Evolutionary conservation across 768 basidiomycete genomes (phyloP).

Genomic region (Suillus clintonianus): DNA sequence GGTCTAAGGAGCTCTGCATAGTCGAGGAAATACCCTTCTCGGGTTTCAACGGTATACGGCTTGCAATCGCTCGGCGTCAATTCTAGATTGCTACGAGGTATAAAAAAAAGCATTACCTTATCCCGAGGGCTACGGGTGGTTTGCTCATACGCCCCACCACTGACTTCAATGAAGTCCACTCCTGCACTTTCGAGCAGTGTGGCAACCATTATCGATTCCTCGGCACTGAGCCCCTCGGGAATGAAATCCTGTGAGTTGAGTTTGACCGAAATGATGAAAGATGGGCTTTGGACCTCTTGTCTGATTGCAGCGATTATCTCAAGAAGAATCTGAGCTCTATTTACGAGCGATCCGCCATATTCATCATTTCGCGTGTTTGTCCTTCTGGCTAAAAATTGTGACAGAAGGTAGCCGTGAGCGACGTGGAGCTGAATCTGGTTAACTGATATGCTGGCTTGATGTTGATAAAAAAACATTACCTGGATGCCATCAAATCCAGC

Average conservation of each 20-base stretch:
- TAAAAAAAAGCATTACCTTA: slow-evolving; percentile 13
- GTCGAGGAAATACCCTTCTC: slow-evolving; percentile 33
- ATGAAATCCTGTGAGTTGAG: slow-evolving; percentile 32
- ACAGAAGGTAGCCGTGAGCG: slow-evolving; percentile 45
- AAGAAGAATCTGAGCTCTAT: slow-evolving; percentile 49
- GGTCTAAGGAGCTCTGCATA: slow-evolving; percentile 30
- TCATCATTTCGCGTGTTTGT: slow-evolving; percentile 53
- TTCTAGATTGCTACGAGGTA: background rate
- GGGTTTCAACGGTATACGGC: slow-evolving; percentile 7
- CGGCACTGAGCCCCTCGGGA: slow-evolving; percentile 29
- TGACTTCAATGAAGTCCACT: slow-evolving; percentile 44
- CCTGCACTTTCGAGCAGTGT: slow-evolving; percentile 33
- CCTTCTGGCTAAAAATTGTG: slow-evolving; percentile 48
- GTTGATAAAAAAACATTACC: slow-evolving; percentile 16
- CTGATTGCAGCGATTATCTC: slow-evolving; percentile 48
- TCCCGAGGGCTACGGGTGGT: slow-evolving; percentile 2
- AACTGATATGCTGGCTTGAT: background rate
- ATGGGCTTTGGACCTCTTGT: slow-evolving; percentile 34
- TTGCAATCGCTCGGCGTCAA: slow-evolving; percentile 7
- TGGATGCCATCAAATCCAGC: slow-evolving; percentile 75
- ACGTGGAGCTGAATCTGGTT: slow-evolving; percentile 36
- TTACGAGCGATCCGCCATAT: slow-evolving; percentile 57
- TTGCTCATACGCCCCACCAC: slow-evolving; percentile 39
- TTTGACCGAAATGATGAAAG: slow-evolving; percentile 36
- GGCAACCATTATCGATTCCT: slow-evolving; percentile 34